Percentiles rank a stretch among this genome's conserved stretches.
phyloP scores from a whole-genome alignment of 1,284 basidiomycete species.

The Rhodotorula sp. region DNA sequence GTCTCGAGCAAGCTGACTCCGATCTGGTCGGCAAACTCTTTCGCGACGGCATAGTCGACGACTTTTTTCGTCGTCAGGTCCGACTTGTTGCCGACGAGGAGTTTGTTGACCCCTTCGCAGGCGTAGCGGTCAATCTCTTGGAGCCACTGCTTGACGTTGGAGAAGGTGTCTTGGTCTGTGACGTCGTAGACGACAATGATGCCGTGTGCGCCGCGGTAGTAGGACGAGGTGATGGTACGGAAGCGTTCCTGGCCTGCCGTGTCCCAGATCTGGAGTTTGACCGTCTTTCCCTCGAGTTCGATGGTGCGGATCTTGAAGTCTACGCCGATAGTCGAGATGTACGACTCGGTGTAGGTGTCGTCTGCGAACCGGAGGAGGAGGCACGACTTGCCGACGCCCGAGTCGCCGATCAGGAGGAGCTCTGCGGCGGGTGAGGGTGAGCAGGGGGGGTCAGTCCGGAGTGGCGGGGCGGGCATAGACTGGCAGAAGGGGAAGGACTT shows the following conservation, averaged over 20 bases:
- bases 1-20: slow-evolving; percentile 53
- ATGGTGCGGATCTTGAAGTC: slow-evolving; percentile 99
- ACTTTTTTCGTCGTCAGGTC: slow-evolving; percentile 98
- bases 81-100: slow-evolving; percentile 97
- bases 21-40: slow-evolving; percentile 58
- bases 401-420: slow-evolving; percentile 70
- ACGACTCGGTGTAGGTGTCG: slow-evolving; percentile 54
- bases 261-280: slow-evolving; percentile 99
- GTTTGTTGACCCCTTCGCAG: slow-evolving; percentile 97
- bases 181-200: slow-evolving; percentile 99
- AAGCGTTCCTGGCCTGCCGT: slow-evolving; percentile 97
- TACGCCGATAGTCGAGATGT: slow-evolving; percentile 57
- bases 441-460: background rate
- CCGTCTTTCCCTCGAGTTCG: slow-evolving; percentile 98
- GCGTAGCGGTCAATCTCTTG: slow-evolving; percentile 99
- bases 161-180: slow-evolving; percentile 92
- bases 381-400: slow-evolving; percentile 86
- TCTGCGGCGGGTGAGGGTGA: slow-evolving; percentile 35
- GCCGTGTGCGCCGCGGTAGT: slow-evolving; percentile 94
- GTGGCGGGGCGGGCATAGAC: background rate
- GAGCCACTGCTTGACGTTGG: slow-evolving; percentile 99
- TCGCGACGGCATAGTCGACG: slow-evolving; percentile 94
- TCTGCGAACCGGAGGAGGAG: slow-evolving; percentile 53
- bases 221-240: slow-evolving; percentile 85
- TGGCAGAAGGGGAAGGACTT: background rate